A percentile compares a stretch with the other conserved stretches of the same genome.
phyloP scores from a whole-genome alignment of 257 asterid genomes.

The Rehmannia glutinosa region DNA sequence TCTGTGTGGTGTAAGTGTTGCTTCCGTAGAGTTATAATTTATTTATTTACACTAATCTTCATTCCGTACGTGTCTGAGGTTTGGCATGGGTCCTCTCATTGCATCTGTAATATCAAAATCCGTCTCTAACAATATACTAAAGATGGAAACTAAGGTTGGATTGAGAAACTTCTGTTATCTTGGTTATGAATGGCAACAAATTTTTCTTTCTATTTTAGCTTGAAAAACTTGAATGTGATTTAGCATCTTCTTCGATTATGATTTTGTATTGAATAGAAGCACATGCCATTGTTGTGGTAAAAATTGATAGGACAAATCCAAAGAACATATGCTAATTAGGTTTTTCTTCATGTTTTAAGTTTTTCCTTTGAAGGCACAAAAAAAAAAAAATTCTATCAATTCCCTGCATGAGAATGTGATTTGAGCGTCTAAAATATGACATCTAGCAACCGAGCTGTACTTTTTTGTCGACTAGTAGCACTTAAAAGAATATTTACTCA shows the following conservation, averaged over 20 bases:
- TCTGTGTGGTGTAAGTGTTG: constrained; percentile 82
- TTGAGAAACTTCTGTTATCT: neutral
- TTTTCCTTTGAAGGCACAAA: no score
- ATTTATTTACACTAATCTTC: neutral
- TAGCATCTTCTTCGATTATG: no score
- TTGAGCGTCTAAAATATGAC: neutral
- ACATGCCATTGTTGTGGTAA: no score
- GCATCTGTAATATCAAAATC: neutral
- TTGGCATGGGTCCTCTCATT: neutral
- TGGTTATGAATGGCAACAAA: no score
- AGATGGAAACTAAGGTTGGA: neutral
- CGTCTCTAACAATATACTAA: neutral
- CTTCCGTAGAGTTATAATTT: constrained; percentile 7
- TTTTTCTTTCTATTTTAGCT: no score
- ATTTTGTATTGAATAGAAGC: no score
- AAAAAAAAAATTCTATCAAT: neutral
- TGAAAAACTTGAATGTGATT: no score
- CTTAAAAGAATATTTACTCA: neutral
- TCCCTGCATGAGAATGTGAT: neutral
- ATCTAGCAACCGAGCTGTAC: neutral
- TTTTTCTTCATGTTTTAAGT: no score
- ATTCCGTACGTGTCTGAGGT: neutral
- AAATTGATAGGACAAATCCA: no score
- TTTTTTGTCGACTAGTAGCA: neutral
- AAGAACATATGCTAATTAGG: no score